These are phyloP conservation scores for Alternaria sp. DNA, from an alignment of 2,329 filamentous ascomycete genomes.

Conservation along the genomic window DNA sequence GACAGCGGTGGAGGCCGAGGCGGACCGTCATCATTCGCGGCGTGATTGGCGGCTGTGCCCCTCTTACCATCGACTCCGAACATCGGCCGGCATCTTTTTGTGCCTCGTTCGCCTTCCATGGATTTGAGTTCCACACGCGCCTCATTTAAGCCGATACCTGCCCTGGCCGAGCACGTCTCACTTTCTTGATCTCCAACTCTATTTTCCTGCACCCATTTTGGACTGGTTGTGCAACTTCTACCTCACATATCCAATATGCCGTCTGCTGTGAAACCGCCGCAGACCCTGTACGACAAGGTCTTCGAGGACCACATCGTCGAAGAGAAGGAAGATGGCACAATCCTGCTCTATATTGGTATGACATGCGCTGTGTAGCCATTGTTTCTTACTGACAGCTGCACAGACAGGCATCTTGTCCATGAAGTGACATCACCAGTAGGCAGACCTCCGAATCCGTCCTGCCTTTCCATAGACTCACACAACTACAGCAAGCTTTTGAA, in stretches of 20 bases:
- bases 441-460: constrained; percentile 6
- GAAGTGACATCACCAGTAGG: constrained; percentile 94
- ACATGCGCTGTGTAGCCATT: constrained; percentile 11
- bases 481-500: constrained; percentile 87
- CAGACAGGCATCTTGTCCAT: constrained; percentile 94
- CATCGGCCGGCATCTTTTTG: constrained; percentile 38
- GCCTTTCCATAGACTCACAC: constrained; percentile 16
- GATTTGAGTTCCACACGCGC: constrained; percentile 33
- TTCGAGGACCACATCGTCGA: constrained; percentile 93
- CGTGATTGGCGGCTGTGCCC: constrained; percentile 33
- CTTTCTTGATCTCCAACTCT: neutral
- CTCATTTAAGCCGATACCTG: constrained; percentile 29
- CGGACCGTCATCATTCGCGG: constrained; percentile 29
- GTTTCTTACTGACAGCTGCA: constrained; percentile 29
- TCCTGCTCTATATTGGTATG: constrained; percentile 91
- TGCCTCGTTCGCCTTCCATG: constrained; percentile 33
- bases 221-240: constrained; percentile 24
- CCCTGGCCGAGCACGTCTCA: constrained; percentile 14
- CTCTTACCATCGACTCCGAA: constrained; percentile 33
- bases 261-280: constrained; percentile 71
- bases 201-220: constrained; percentile 7
- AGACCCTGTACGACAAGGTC: constrained; percentile 97
- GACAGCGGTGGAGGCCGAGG: constrained; percentile 19
- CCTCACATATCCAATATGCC: constrained; percentile 68
- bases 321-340: constrained; percentile 90